These are phyloP conservation scores for Neurospora sp. DNA, from an alignment of 2,329 filamentous ascomycete species.

Conservation along the genomic window DNA sequence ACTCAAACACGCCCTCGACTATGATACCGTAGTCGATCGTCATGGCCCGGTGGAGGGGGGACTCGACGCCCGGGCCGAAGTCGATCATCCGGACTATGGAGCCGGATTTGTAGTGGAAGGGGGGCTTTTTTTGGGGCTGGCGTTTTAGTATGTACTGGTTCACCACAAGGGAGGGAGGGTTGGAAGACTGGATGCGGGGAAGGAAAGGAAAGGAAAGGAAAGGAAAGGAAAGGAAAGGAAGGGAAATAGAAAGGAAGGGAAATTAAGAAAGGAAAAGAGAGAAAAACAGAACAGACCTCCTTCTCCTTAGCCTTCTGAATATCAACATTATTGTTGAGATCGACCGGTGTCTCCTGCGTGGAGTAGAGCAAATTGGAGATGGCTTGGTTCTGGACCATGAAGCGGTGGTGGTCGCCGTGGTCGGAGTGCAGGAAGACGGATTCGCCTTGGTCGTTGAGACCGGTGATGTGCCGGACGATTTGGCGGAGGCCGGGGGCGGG, in stretches of 20 bases:
- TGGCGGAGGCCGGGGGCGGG: background rate
- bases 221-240: too few relatives aligned
- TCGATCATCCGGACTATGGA: constrained; percentile 35
- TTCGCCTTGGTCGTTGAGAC: background rate
- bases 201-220: too few relatives aligned
- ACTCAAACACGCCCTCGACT: constrained; percentile 34
- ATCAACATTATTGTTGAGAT: background rate
- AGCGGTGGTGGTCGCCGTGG: background rate
- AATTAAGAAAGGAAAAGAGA: too few relatives aligned
- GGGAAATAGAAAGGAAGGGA: too few relatives aligned
- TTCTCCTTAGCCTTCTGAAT: background rate
- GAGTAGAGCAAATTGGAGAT: background rate
- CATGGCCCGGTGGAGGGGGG: constrained; percentile 24
- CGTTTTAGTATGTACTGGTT: too few relatives aligned
- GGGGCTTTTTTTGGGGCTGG: constrained; percentile 20
- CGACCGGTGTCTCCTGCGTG: background rate
- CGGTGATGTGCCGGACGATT: background rate
- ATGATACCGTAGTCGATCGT: constrained; percentile 27
- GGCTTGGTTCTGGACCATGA: background rate
- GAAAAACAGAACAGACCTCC: background rate
- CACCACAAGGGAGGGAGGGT: too few relatives aligned
- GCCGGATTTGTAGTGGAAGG: constrained; percentile 36
- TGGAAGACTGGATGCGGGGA: too few relatives aligned
- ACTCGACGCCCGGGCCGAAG: constrained; percentile 30
- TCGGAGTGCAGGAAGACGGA: background rate